These are phyloP conservation scores for Triticum aestivum DNA, from an alignment of 176 grass and related monocot genomes.

Conservation along the genomic window IWGSC_CS_RefSeq_v2.1 NC_057806.1:654321993-654322492, in stretches of 20 bases:
- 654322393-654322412: neutral
- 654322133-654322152: constrained; percentile 25
- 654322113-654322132: constrained; percentile 34
- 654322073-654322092: neutral
- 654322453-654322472: constrained; percentile 22
- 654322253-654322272: neutral
- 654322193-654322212: constrained; percentile 26
- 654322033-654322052: constrained; percentile 22
- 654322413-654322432: neutral
- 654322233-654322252: neutral
- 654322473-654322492: neutral
- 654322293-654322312: neutral
- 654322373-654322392: neutral
- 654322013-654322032: constrained; percentile 13
- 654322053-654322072: constrained; percentile 14
- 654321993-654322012: constrained; percentile 5
- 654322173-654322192: constrained; percentile 30
- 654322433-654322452: neutral
- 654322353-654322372: neutral
- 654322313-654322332: neutral
- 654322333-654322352: neutral
- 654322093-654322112: constrained; percentile 15
- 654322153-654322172: constrained; percentile 21
- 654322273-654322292: neutral
- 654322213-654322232: constrained; percentile 13